A percentile compares a stretch with the other conserved stretches of the same genome.
phyloP scores from a whole-genome alignment of 2,329 filamentous ascomycete genomes.

The Keithomyces neogunnii region DNA sequence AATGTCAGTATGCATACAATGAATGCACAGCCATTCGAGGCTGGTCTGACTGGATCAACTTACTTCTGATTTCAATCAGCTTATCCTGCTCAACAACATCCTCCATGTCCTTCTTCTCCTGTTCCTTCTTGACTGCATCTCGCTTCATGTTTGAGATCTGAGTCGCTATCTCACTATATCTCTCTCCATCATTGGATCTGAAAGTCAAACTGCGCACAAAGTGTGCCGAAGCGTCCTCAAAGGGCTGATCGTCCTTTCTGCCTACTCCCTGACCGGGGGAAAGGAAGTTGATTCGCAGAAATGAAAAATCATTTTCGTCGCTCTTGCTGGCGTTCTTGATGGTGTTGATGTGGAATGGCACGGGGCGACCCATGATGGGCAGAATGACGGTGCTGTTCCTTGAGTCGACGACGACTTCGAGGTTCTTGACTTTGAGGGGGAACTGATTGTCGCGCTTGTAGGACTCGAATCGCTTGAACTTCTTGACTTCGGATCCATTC shows the following conservation, averaged over 20 bases:
- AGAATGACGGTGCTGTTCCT: conserved; percentile 88
- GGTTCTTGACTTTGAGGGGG: conserved; percentile 70
- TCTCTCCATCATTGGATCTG: conserved; percentile 78
- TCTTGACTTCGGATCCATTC: conserved; percentile 90
- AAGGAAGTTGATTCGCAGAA: conserved; percentile 92
- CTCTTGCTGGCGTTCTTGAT: conserved; percentile 99
- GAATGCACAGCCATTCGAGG: neutral
- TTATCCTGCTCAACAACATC: conserved; percentile 99
- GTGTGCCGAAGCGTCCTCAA: conserved; percentile 91
- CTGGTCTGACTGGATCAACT: conserved; percentile 19
- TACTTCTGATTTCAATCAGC: conserved; percentile 86
- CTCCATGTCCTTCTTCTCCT: conserved; percentile 99
- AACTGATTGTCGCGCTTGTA: conserved; percentile 98
- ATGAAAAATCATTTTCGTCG: conserved; percentile 89
- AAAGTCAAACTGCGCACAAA: conserved; percentile 95
- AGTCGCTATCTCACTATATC: conserved; percentile 83
- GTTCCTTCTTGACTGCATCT: conserved; percentile 81
- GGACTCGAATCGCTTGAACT: conserved; percentile 98
- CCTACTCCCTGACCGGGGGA: conserved; percentile 96
- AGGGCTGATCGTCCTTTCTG: conserved; percentile 93
- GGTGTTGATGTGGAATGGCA: conserved; percentile 94
- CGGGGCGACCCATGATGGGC: conserved; percentile 93
- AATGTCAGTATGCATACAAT: conserved; percentile 27
- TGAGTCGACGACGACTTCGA: conserved; percentile 81
- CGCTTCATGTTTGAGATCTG: conserved; percentile 97